phyloP scores from a whole-genome alignment of 2,329 filamentous ascomycete genomes.

The Monilinia fructicola region DNA sequence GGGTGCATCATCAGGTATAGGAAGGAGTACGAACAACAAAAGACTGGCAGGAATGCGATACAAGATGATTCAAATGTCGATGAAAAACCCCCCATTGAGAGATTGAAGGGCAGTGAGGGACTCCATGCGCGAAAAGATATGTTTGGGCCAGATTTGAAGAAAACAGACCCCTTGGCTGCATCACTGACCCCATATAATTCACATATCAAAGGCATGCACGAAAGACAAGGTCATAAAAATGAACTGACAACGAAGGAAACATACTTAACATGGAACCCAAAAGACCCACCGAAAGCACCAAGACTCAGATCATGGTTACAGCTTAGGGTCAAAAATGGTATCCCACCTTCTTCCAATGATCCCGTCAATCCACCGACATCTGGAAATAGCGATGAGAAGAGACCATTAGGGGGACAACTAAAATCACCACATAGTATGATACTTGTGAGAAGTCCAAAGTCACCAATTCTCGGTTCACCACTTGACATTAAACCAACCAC shows the following conservation, averaged over 20 bases:
- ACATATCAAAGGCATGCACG: neutral
- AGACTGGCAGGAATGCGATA: neutral
- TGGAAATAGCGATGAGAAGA: slow-evolving; percentile 23
- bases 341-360: slow-evolving; percentile 30
- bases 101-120: neutral
- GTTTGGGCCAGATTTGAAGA: neutral
- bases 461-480: neutral
- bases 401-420: slow-evolving; percentile 32
- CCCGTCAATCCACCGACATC: slow-evolving; percentile 33
- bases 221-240: neutral
- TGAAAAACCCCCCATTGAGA: neutral
- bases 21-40: slow-evolving; percentile 20
- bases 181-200: neutral
- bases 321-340: slow-evolving; percentile 28
- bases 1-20: slow-evolving; percentile 42
- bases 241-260: slow-evolving; percentile 29
- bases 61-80: neutral
- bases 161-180: neutral
- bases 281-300: slow-evolving; percentile 33
- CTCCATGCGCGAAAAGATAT: neutral
- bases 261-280: slow-evolving; percentile 35
- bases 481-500: neutral
- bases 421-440: slow-evolving; percentile 29
- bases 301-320: slow-evolving; percentile 34
- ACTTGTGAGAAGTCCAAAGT: neutral